Evolutionary conservation across 805 yeast species (phyloP), one percentile per base, ranked within the genome.

Genomic region (Pichia deserticola): DNA sequence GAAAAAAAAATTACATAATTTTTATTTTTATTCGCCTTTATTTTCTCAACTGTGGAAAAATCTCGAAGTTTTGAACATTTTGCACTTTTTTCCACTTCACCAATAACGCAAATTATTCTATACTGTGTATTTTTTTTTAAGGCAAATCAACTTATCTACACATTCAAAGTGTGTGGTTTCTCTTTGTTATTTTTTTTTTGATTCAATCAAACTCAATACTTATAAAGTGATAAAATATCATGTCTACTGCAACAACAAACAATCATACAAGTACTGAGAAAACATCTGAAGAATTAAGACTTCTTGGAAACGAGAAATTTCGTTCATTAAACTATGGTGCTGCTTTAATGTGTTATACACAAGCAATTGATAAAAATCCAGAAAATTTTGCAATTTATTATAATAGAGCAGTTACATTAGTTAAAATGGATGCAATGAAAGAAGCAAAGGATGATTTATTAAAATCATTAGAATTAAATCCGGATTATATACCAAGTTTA

Each of bases 401-500:
- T 28, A 70, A 70, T 55, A 59, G 77, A 49, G 74, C 74, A 3
- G 74, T 75, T 2, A 66, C 70, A 10, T 65, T 64, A 48, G 66
- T 70, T 28, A 63, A 65, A 36, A 50, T 70, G 44, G 69, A 67
- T 30, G 53, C 65, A 12, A 60, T 60, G 50, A 65, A 66, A 2
- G 66, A 63, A 37, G 74, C 76, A 1, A 64, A 66, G 33, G 54
- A 51, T 6, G 77, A 73, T 53, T 53, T 71, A 33, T 33, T 51
- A 27, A 64, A 55, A 30, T 66, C 75, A 5, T 50, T 65, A 6
- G 58, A 57, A 11, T 40, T 69, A 1, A 61, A 64, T 27, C 68
- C 71, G 0, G 60, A 58, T 6, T 70, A 64, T 52, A 63, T 71
- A 33, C 69, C 72, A n/a, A 69, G 72, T 13, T 62, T 69, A 57